A percentile compares a stretch with the other conserved stretches of the same genome.
These are phyloP conservation scores for Penicillium aurantiogriseum DNA, from an alignment of 2,329 filamentous ascomycete species.

Conservation along the genomic window DNA sequence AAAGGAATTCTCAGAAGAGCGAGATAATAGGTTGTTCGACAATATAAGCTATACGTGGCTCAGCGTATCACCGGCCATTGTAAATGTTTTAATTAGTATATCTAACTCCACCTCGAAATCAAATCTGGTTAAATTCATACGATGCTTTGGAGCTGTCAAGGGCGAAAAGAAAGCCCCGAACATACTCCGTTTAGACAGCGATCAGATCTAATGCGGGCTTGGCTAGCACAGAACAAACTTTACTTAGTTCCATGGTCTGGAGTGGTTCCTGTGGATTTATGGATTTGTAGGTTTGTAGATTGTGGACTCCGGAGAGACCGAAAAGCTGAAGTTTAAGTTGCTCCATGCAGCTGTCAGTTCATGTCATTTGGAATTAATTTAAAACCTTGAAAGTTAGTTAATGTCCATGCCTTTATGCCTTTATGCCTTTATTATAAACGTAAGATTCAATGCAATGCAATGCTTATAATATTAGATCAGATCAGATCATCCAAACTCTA, in stretches of 20 bases:
- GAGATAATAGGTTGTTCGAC: not conserved
- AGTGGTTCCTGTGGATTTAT: not conserved
- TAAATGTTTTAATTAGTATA: not conserved
- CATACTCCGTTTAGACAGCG: slow-evolving; percentile 11
- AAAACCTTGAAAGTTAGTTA: not conserved
- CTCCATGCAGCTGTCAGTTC: slow-evolving; percentile 3
- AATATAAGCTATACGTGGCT: not conserved
- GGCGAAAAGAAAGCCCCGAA: slow-evolving; percentile 8
- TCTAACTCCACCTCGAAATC: not conserved
- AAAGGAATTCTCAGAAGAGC: not conserved
- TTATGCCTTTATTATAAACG: not conserved
- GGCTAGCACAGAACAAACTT: not conserved
- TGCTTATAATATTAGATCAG: not conserved
- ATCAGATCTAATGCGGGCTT: slow-evolving; percentile 8
- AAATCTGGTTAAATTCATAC: not conserved
- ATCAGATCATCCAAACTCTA: slow-evolving; percentile 11
- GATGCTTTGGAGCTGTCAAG: not conserved
- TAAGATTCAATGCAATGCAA: not conserved
- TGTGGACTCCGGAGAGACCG: not conserved
- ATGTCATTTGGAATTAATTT: not conserved
- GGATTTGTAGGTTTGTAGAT: not conserved
- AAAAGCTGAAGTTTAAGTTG: not conserved
- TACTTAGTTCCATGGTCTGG: not conserved
- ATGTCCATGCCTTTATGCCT: no score
- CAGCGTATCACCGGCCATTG: not conserved